Evolutionary conservation across 768 basidiomycete genomes (phyloP).

Genomic region (Favolaschia claudopus): DNA sequence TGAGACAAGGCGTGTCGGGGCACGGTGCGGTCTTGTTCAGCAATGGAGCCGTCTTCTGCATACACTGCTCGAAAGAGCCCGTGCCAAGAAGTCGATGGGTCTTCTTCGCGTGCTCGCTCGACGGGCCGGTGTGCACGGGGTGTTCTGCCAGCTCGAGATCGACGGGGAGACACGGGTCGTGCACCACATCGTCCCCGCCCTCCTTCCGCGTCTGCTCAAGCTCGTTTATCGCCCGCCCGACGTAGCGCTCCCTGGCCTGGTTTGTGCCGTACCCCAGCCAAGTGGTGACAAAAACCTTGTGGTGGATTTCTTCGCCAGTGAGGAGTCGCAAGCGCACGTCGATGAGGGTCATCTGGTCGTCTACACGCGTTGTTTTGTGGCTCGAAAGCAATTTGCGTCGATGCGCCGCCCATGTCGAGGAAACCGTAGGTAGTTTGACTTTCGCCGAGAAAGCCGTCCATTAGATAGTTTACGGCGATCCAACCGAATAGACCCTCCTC

Average conservation of each 20-base stretch:
- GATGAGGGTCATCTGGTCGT: conserved; percentile 69
- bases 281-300: conserved; percentile 96
- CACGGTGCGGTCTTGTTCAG: conserved; percentile 89
- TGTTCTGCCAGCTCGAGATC: conserved; percentile 69
- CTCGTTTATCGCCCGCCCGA: conserved; percentile 68
- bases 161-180: conserved; percentile 92
- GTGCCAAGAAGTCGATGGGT: conserved; percentile 79
- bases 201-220: conserved; percentile 53
- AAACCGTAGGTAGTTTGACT: conserved; percentile 93
- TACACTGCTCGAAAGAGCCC: conserved; percentile 89
- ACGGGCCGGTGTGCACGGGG: conserved; percentile 50
- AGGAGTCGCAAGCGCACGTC: conserved; percentile 84
- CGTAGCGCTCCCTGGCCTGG: conserved; percentile 93
- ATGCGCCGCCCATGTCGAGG: conserved; percentile 99
- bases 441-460: conserved; percentile 87
- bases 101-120: conserved; percentile 53
- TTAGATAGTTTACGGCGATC: conserved; percentile 99
- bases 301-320: conserved; percentile 85
- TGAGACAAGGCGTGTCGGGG: conserved; percentile 84
- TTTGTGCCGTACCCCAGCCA: conserved; percentile 99
- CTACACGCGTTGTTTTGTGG: conserved; percentile 68
- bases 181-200: conserved; percentile 51
- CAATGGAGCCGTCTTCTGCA: conserved; percentile 73
- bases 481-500: conserved; percentile 99
- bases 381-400: conserved; percentile 98